Evolutionary conservation across 352 stramenopile species (phyloP), one percentile per base, ranked within the genome.

Genomic region (Aphanomyces cochlioides): DNA sequence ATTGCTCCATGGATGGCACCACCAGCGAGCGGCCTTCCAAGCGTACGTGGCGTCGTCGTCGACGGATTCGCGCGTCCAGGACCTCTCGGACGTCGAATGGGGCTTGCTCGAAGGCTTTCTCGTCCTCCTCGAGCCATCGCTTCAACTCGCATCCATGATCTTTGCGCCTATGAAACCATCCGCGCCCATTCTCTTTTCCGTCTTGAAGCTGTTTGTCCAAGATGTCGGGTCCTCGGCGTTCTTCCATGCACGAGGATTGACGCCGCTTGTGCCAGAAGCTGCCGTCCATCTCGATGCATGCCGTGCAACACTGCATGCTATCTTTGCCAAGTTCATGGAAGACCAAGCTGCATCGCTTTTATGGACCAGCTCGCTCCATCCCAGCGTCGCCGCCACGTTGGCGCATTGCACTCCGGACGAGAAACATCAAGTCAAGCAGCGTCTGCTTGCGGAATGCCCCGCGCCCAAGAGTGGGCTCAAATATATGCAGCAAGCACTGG

Each of bases 401-500:
- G 59, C 59, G 59, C 59, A 67, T 34, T 54, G 39, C 19, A 67
- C 12, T 0, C 19, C 38, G 6, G 59, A 54, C 19, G 59, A 67
- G 40, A 67, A 67, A 34, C 15, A 12, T 5, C 17, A 67, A 56
- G 21, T 67, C 13, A 67, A 67, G 43, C 41, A 56, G 5, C 59
- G 59, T 3, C 41, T 67, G 10, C 10, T 40, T 12, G 10, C n/a
- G 15, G 59, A 67, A 36, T 67, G 59, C 43, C 19, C 38, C 41
- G 28, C 38, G 39, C 40, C 12, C 5, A 28, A n/a, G 59, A 67
- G 38, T 28, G 15, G 38, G 38, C 48, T 37, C 57, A 67, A 67
- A 45, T 67, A 67, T 45, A 48, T 67, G 10, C 39, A 54, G 41
- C 59, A 67, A n/a, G 59, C 43, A 3, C 40, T 67, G 39, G 59